Evolutionary conservation across 2,329 filamentous ascomycete genomes (phyloP), one percentile per base, ranked within the genome.

Genomic region (Neofusicoccum sp.): DNA sequence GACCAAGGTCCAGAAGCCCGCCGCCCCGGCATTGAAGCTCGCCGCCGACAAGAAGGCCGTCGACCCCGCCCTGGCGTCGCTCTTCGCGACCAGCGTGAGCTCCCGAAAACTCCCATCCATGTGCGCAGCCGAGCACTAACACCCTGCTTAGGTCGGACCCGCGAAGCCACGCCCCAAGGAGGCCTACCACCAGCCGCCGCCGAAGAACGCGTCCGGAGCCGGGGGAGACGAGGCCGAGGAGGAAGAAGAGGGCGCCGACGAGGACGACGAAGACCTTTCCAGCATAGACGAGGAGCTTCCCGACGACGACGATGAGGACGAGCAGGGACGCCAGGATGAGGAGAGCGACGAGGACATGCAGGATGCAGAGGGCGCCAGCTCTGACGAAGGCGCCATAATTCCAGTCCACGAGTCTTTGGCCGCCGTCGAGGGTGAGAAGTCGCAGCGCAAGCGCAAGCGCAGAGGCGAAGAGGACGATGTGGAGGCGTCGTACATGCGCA

Each of bases 401-500:
- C 41, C 62, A 1, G 51, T 58, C 30, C 40, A 53, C 71, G 75
- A 79, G 65, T 70, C 72, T 44, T 45, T 77, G 31, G 62, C 68
- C 14, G 70, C 70, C 14, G 65, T 59, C 7, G 12, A 47, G n/a
- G 49, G 49, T 26, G 60, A 61, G 38, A 44, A 61, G 28, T 31
- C 36, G 3, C 59, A 63, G 62, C 59, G 65, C 67, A 77, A 77
- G 68, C 71, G 75, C 59, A 78, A 77, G 63, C 81, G 88, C 61
- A 86, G 77, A 56, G 71, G 80, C 60, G 82, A 88, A 33, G 84
- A 88, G 9, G 83, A 90, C 26, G 86, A 90, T 60, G 75, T 92
- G 1, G 89, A 92, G 69, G 83, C 81, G 61, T 84, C 83, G 54
- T 92, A 93, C 68, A 78, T 93, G 76, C 78, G 83, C 60, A 86